Base-by-base conservation (phyloP, 2,329 filamentous ascomycete species). In the Cladophialophora immunda region DNA sequence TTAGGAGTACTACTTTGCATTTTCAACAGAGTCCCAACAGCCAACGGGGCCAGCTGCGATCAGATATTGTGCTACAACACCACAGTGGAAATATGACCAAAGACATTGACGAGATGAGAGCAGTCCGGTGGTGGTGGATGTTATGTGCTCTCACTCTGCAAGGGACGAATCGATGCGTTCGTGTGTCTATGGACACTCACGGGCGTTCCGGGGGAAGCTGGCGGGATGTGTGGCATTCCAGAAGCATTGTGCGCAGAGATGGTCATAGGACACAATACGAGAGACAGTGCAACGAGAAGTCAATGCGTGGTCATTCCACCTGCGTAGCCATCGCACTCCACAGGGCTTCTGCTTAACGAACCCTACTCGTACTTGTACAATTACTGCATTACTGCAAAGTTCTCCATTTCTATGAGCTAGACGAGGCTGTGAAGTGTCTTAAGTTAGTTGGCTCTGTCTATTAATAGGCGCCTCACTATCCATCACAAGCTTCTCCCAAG, bases 371-470 rank as follows among this genome's bases (percentile, higher is more conserved):
- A 45, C 5, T 6, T 25, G 8, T 11, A 4, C 36, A 1, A 13
- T 17, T 17, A 13, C 4, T n/a, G 9, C 4, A n/a, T 4, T 41
- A n/a, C 41, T 45, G 17, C 1, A 19, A 19, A 45, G 38, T n/a
- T 36, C 17, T 45, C 7, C 17, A 45, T 19, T 41, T 19, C 13
- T 17, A n/a, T 11, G 36, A 19, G 38, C 45, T 50, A 50, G 45
- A 50, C 45, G 45, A 50, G 45, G 45, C 45, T 50, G 22, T 50
- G 45, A 19, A 19, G 38, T 29, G 2, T 25, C 29, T 27, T 54
- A 1, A 54, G 19, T 15, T 36, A 29, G 58, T 61, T 61, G 45
- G 29, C 45, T 38, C 30, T n/a, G 19, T n/a, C 58, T 61, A 61
- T 61, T 61, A 61, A 53, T 61, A 61, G 58, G 32, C 32, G 3